phyloP scores from a whole-genome alignment of 1,284 basidiomycete species.

The Tilletia setariae region DNA sequence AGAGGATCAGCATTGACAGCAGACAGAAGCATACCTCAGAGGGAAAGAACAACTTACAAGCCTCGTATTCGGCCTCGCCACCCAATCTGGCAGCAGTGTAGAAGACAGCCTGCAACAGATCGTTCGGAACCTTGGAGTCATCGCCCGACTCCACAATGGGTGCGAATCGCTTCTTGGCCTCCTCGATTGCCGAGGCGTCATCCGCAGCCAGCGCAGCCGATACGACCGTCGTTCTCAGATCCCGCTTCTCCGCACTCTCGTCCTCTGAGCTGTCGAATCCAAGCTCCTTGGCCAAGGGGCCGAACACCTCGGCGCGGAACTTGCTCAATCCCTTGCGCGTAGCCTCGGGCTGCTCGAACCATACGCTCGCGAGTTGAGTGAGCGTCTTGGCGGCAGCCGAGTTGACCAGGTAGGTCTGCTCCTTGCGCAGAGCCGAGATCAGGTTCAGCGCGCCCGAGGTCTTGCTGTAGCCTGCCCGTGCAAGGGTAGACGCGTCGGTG shows the following conservation, averaged over 20 bases:
- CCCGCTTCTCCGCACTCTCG: slow-evolving; percentile 71
- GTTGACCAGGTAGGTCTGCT: slow-evolving; percentile 47
- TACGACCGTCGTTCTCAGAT: slow-evolving; percentile 76
- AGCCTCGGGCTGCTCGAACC: slow-evolving; percentile 76
- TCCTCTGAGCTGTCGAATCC: slow-evolving; percentile 71
- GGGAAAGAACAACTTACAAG: slow-evolving; percentile 5
- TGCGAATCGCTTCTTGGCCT: slow-evolving; percentile 72
- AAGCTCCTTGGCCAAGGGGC: slow-evolving; percentile 72
- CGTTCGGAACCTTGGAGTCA: slow-evolving; percentile 70
- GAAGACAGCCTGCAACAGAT: slow-evolving; percentile 45
- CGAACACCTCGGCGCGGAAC: slow-evolving; percentile 63
- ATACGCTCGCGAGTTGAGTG: slow-evolving; percentile 59
- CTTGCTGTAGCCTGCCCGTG: slow-evolving; percentile 73
- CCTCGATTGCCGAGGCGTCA: slow-evolving; percentile 54
- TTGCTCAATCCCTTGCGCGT: slow-evolving; percentile 57
- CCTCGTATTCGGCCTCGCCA: slow-evolving; percentile 68
- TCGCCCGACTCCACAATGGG: slow-evolving; percentile 71
- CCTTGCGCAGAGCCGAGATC: slow-evolving; percentile 65
- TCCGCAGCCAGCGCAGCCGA: slow-evolving; percentile 61
- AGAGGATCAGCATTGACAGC: slow-evolving; percentile 19
- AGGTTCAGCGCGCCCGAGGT: slow-evolving; percentile 74
- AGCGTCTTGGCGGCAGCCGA: slow-evolving; percentile 33
- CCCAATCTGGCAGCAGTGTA: slow-evolving; percentile 66
- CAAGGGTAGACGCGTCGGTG: slow-evolving; percentile 74
- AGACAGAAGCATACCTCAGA: background rate